Base-by-base conservation (phyloP, 1,139 yeast genomes). In the Geotrichum fermentans region DNA sequence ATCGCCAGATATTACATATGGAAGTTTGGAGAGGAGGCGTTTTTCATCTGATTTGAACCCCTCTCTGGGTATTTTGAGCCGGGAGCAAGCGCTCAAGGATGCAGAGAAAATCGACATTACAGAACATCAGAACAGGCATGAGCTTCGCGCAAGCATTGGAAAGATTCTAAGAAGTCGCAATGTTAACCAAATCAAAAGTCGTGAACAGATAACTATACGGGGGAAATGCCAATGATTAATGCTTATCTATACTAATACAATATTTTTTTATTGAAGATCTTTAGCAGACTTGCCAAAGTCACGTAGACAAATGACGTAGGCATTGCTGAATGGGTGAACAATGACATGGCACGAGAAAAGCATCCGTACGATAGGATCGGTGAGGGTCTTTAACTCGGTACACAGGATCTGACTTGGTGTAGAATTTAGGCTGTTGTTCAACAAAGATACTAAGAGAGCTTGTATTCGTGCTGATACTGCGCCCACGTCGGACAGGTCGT, bases 51-150 rank as follows among this genome's bases (percentile, higher is more conserved):
- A n/a, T n/a, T n/a, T n/a, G n/a, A 6, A 24, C 28, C 6, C 6
- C 8, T 6, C 28, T 6, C 28, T 24, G 6, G 28, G 10, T 24
- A 10, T 24, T 6, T 24, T 24, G 10, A 41, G 20, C 11, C 29
- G 44, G 4, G 30, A 32, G 8, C 24, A 44, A 3, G 42, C 42
- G 11, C 38, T 44, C 10, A 10, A 14, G 26, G 47, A 44, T 32
- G n/a, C 47, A 6, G 47, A 44, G 20, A 44, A 18, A 18, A 39
- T 44, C 32, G 41, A 37, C 30, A 44, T 44, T 29, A 39, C 41
- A 17, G 47, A 44, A 26, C 41, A 44, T 18, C 41, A 44, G 22
- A 38, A 22, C 24, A 32, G 44, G n/a, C 44, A 32, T 32, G 36
- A 41, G n/a, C 11, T 32, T n/a, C 26, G 44, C 8, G 21, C 29